Evolutionary conservation across 1,284 basidiomycete species (phyloP).

Genomic region (Puccinia coronata): DNA sequence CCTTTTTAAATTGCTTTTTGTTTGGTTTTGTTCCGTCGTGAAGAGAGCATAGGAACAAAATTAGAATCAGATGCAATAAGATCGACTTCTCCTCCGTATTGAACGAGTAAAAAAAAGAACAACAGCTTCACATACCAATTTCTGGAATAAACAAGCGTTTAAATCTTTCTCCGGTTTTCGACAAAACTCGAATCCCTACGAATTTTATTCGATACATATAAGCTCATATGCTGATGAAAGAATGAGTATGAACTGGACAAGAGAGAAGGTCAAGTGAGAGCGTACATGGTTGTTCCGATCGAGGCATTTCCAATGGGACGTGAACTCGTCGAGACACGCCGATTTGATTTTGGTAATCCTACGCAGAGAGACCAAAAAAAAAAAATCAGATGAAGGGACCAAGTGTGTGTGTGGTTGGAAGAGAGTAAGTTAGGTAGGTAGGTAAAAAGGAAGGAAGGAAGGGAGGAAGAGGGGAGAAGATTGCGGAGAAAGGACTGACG

Average conservation of each 20-base stretch:
- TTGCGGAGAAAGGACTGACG: no score
- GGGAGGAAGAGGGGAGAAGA: no score
- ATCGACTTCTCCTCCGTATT: no score
- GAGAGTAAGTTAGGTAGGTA: no score
- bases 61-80: no score
- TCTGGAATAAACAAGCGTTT: slow-evolving; percentile 95
- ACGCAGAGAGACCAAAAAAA: no score
- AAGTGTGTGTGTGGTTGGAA: background rate
- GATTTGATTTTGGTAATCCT: slow-evolving; percentile 92
- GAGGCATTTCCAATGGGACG: slow-evolving; percentile 91
- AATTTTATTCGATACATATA: no score
- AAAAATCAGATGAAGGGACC: background rate
- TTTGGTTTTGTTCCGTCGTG: background rate
- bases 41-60: no score
- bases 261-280: slow-evolving; percentile 34
- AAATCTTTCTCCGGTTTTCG: slow-evolving; percentile 84
- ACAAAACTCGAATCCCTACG: slow-evolving; percentile 91
- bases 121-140: slow-evolving; percentile 66
- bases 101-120: no score
- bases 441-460: no score
- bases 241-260: background rate
- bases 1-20: slow-evolving; percentile 80
- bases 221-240: background rate
- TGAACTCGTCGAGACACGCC: slow-evolving; percentile 83
- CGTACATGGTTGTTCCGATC: slow-evolving; percentile 91